phyloP scores from a whole-genome alignment of 2,329 filamentous ascomycete genomes.

The Fusarium circinatum region DNA sequence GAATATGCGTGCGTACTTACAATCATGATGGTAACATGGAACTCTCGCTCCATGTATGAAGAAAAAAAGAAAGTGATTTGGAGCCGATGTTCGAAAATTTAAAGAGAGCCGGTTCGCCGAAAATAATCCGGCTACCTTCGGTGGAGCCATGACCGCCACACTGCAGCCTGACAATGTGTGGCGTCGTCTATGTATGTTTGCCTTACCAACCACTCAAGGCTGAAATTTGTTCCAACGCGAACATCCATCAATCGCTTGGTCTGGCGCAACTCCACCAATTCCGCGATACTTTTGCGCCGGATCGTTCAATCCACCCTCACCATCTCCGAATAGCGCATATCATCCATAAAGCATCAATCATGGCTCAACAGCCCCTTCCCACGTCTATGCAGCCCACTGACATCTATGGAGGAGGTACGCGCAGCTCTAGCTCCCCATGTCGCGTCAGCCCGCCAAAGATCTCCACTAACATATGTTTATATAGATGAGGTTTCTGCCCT shows the following conservation, averaged over 20 bases:
- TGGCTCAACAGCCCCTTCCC: constrained; percentile 67
- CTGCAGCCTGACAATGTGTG: constrained; percentile 28
- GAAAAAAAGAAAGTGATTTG: constrained; percentile 22
- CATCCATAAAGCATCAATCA: constrained; percentile 44
- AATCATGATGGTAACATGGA: constrained; percentile 51
- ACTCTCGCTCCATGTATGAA: constrained; percentile 45
- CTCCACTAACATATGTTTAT: constrained; percentile 33
- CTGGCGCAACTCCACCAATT: constrained; percentile 43
- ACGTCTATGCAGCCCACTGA: constrained; percentile 69
- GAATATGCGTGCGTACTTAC: constrained; percentile 46
- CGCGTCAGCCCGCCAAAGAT: constrained; percentile 26
- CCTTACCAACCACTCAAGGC: constrained; percentile 44
- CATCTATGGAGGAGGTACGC: constrained; percentile 70
- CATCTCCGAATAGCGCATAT: constrained; percentile 18
- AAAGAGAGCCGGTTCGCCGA: constrained; percentile 24
- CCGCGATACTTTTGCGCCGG: constrained; percentile 40
- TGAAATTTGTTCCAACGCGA: constrained; percentile 50
- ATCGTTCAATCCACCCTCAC: constrained; percentile 42
- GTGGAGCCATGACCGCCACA: neutral
- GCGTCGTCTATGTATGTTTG: constrained; percentile 4
- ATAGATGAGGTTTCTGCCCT: constrained; percentile 97
- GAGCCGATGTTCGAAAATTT: constrained; percentile 34
- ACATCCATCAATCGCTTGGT: constrained; percentile 23
- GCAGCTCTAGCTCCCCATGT: constrained; percentile 31
- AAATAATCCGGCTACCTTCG: constrained; percentile 31